Evolutionary conservation across 2,329 filamentous ascomycete genomes (phyloP).

Genomic region (Thyridium curvatum): DNA sequence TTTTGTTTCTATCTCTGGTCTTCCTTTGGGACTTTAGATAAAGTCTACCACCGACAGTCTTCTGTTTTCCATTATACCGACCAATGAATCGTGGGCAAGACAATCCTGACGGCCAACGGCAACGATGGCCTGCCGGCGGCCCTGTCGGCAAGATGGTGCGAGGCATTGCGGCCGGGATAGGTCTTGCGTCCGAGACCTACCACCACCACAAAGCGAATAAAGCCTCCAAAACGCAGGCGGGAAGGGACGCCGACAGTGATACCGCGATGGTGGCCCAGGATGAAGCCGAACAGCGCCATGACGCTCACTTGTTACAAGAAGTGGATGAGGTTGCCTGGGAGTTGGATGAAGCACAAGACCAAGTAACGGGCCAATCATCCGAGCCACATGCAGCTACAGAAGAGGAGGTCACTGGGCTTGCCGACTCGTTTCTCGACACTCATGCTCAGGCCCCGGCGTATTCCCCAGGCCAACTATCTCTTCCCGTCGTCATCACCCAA

Average conservation of each 20-base stretch:
- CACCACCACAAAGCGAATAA: neutral
- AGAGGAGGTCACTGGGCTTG: neutral
- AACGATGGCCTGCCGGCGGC: too few species aligned
- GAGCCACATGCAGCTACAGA: neutral
- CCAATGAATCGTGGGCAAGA: too few species aligned
- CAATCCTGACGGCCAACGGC: too few species aligned
- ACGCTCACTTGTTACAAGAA: neutral
- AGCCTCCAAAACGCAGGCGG: neutral
- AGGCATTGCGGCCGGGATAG: neutral
- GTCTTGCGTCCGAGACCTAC: neutral
- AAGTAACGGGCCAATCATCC: neutral
- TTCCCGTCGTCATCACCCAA: slow-evolving; percentile 45
- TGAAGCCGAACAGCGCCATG: neutral
- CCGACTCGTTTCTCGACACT: neutral
- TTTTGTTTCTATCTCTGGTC: too few species aligned
- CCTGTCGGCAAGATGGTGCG: too few species aligned
- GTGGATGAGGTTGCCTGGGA: neutral
- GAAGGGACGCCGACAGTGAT: neutral
- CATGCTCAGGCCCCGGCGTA: neutral
- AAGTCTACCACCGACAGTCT: too few species aligned
- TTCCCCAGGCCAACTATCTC: slow-evolving; percentile 17
- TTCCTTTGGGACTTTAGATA: too few species aligned
- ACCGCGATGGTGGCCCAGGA: neutral
- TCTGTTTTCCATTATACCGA: too few species aligned
- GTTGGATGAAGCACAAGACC: neutral